Evolutionary conservation across 257 asterid species (phyloP).

Genomic region (Capsicum chinense): DNA sequence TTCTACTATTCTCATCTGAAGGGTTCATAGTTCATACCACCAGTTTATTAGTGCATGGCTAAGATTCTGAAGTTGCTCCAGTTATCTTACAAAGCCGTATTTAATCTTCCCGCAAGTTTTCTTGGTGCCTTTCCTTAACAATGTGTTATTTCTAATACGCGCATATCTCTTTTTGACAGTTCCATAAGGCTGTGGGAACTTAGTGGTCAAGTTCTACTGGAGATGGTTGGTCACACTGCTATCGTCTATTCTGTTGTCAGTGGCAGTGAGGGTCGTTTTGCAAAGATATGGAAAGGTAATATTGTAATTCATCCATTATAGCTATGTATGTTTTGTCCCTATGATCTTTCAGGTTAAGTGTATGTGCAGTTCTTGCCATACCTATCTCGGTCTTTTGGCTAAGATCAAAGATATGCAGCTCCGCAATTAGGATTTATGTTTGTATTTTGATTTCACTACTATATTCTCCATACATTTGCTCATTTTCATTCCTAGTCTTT

Average conservation of each 20-base stretch:
- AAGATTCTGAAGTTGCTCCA: not conserved
- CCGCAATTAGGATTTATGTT: conserved; percentile 13
- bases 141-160: conserved; percentile 29
- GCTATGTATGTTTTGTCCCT: not conserved
- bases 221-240: conserved; percentile 96
- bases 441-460: not conserved
- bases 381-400: not conserved
- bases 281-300: conserved; percentile 97
- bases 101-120: not conserved
- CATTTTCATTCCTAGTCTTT: not conserved
- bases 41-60: conserved; percentile 12
- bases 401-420: not conserved
- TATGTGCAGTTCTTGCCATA: not conserved
- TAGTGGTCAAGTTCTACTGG: conserved; percentile 81
- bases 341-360: not conserved
- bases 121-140: conserved; percentile 27
- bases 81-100: not conserved
- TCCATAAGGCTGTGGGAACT: conserved; percentile 86
- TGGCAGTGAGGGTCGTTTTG: conserved; percentile 91
- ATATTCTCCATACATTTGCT: conserved; percentile 16
- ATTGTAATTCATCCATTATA: not conserved
- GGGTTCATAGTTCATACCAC: not conserved
- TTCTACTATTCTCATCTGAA: not conserved
- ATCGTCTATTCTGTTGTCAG: conserved; percentile 95
- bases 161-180: conserved; percentile 55